Conservation (phyloP, 805 yeast species). For the Ogataea corticis region DNA sequence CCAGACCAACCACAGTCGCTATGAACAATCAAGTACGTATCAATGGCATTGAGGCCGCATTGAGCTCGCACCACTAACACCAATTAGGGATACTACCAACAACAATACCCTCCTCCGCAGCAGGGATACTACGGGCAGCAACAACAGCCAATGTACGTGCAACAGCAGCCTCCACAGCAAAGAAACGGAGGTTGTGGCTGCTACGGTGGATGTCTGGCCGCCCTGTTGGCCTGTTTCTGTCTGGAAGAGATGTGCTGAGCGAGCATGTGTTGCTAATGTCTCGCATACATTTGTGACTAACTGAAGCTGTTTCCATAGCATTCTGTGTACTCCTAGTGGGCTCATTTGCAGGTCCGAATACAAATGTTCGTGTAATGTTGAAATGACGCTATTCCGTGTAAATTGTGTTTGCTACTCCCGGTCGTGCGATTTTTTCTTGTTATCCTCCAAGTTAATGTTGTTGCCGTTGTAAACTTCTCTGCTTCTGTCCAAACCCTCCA, state of each 20-base stretch:
- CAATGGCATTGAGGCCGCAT: background rate
- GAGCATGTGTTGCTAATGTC: background rate
- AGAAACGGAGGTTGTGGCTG: conserved; percentile 20
- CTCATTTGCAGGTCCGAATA: background rate
- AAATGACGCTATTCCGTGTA: too few relatives aligned
- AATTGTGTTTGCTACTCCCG: background rate
- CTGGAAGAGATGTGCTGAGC: conserved; percentile 18
- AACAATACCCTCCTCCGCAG: conserved; percentile 13
- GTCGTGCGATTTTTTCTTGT: conserved; percentile 29
- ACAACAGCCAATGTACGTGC: conserved; percentile 27
- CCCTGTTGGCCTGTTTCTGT: conserved; percentile 24
- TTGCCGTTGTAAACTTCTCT: conserved; percentile 60
- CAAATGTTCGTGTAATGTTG: background rate
- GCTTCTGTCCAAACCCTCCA: conserved; percentile 30
- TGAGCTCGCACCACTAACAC: conserved; percentile 1
- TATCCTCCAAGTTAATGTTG: conserved; percentile 50
- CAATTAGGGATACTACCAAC: conserved; percentile 25
- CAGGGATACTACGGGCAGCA: conserved; percentile 24
- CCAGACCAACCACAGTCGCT: background rate
- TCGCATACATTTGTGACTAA: background rate
- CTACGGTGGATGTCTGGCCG: conserved; percentile 23
- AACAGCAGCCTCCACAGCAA: conserved; percentile 22
- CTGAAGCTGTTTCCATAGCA: conserved; percentile 1
- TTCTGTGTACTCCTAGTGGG: conserved; percentile 4
- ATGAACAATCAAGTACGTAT: conserved; percentile 9